Conservation (phyloP, 345 rosid genomes). For the Euphorbia tirucalli region DNA sequence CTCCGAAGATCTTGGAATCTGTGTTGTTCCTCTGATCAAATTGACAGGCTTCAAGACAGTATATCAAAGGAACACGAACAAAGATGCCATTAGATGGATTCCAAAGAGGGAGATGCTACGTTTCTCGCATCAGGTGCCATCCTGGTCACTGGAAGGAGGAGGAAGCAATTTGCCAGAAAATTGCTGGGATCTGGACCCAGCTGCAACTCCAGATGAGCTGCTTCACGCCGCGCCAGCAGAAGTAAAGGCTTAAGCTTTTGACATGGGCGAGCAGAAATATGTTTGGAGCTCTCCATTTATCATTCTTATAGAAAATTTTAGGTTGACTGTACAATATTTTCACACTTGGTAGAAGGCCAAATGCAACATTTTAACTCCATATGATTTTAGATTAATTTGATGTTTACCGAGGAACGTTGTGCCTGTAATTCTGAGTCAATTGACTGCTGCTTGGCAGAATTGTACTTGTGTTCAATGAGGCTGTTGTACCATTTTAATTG, state of each 20-base stretch:
- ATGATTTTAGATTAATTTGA: constrained; percentile 39
- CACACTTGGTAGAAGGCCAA: constrained; percentile 43
- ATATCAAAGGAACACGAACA: constrained; percentile 53
- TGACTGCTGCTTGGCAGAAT: constrained; percentile 25
- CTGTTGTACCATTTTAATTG: constrained; percentile 24
- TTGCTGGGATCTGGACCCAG: constrained; percentile 98
- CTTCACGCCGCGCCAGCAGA: constrained; percentile 49
- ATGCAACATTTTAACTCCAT: constrained; percentile 39
- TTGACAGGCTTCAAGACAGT: constrained; percentile 85
- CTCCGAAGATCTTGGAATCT: constrained; percentile 87
- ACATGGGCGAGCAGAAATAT: constrained; percentile 19
- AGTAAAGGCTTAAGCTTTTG: constrained; percentile 32
- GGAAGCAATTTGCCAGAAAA: constrained; percentile 55
- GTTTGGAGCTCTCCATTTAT: constrained; percentile 39
- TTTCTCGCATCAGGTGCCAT: constrained; percentile 90
- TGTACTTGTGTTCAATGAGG: constrained; percentile 6
- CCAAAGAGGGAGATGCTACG: constrained; percentile 89
- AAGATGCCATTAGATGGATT: constrained; percentile 74
- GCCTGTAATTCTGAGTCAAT: constrained; percentile 34
- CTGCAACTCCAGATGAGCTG: constrained; percentile 94
- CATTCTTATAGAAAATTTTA: constrained; percentile 50
- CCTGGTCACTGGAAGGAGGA: constrained; percentile 76
- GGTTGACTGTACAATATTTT: constrained; percentile 63
- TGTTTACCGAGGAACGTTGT: constrained; percentile 26
- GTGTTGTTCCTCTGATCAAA: constrained; percentile 71